Evolutionary conservation across 2,329 filamentous ascomycete species (phyloP).

Genomic region (Pseudopithomyces maydicus): DNA sequence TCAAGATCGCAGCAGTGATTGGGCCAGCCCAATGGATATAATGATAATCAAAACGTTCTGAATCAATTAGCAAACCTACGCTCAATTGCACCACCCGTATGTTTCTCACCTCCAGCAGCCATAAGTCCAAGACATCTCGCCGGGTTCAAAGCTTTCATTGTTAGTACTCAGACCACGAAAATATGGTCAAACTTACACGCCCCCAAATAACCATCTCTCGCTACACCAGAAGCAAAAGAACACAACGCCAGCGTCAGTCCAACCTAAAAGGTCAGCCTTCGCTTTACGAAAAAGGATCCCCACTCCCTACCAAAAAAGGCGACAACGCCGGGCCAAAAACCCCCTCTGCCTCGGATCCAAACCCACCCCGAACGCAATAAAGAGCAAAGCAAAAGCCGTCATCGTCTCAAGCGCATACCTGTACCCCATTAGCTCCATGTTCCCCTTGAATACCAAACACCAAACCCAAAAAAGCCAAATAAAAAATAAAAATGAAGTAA

Average conservation of each 20-base stretch:
- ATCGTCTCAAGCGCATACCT: conserved; percentile 56
- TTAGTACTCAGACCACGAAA: not conserved
- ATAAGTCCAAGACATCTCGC: conserved; percentile 44
- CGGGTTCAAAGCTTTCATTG: conserved; percentile 35
- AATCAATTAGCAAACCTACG: not conserved
- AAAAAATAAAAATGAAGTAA: no score
- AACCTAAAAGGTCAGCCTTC: conserved; percentile 14
- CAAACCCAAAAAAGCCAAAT: no score
- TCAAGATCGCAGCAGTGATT: conserved; percentile 37
- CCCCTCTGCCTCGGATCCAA: conserved; percentile 58
- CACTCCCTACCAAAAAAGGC: conserved; percentile 53
- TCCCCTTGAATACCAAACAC: no score
- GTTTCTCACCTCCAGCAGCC: conserved; percentile 29
- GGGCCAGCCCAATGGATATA: conserved; percentile 41
- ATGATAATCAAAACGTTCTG: conserved; percentile 38
- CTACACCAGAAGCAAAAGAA: conserved; percentile 31
- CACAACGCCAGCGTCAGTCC: conserved; percentile 31
- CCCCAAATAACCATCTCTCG: conserved; percentile 39
- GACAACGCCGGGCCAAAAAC: conserved; percentile 57
- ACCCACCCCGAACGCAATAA: conserved; percentile 59
- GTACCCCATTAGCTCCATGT: conserved; percentile 4
- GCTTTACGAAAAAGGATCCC: not conserved
- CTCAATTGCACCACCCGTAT: no score
- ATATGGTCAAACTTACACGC: conserved; percentile 25
- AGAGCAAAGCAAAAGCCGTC: conserved; percentile 52